A percentile compares a stretch with the other conserved stretches of the same genome.
Evolutionary conservation across 805 yeast species (phyloP).

Genomic region (Metschnikowia continentalis): DNA sequence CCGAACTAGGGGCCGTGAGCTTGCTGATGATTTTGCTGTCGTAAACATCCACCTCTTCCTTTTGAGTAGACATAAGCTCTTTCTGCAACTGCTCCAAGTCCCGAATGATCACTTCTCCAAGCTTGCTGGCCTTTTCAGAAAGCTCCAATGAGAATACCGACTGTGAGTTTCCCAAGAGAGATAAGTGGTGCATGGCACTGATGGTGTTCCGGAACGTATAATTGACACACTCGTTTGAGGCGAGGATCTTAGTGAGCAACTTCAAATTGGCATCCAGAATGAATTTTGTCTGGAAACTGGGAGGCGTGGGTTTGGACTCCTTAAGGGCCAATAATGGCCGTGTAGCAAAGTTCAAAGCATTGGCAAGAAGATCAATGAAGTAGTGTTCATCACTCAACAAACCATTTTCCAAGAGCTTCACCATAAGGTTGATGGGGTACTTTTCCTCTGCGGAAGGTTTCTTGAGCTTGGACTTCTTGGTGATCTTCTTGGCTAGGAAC

Average conservation of each 20-base stretch:
- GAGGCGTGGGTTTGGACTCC: conserved; percentile 33
- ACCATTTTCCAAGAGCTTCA: conserved; percentile 57
- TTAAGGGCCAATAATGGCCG: conserved; percentile 57
- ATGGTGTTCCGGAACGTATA: conserved; percentile 81
- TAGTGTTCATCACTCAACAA: conserved; percentile 69
- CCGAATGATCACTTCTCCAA: conserved; percentile 50
- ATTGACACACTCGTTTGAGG: conserved; percentile 80
- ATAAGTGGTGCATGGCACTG: conserved; percentile 73
- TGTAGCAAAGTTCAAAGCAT: conserved; percentile 72
- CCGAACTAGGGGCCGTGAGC: conserved; percentile 76
- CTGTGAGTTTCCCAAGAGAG: conserved; percentile 57
- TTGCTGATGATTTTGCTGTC: conserved; percentile 53
- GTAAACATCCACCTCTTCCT: conserved; percentile 27
- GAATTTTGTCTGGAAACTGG: conserved; percentile 28
- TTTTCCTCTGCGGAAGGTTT: conserved; percentile 36
- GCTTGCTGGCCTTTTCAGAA: conserved; percentile 55
- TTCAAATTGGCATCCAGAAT: conserved; percentile 62
- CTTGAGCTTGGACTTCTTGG: conserved; percentile 31
- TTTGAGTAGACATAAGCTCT: conserved; percentile 32
- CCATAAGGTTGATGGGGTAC: conserved; percentile 70
- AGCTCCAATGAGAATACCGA: conserved; percentile 64
- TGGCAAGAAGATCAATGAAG: conserved; percentile 71
- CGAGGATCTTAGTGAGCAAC: conserved; percentile 60
- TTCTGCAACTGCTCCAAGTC: conserved; percentile 51
- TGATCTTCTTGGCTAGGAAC: conserved; percentile 30